Conservation (phyloP, 306 rosid species). For the Dryas octopetala region DNA sequence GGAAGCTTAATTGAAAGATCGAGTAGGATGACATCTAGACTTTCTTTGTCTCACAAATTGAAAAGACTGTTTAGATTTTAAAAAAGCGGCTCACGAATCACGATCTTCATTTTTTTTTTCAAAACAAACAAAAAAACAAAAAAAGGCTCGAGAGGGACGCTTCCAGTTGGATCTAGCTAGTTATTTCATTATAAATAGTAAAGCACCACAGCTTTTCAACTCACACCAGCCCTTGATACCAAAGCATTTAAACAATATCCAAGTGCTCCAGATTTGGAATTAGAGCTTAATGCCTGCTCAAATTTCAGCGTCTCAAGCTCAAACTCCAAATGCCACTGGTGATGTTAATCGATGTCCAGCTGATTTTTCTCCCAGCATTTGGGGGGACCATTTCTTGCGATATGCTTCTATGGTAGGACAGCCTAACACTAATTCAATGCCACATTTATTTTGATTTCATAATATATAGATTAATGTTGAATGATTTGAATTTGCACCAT, state of each 20-base stretch:
- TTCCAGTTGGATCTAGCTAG: no score
- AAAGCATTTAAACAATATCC: no score
- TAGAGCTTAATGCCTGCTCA: neutral
- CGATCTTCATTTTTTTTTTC: no score
- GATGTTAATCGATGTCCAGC: neutral
- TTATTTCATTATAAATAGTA: no score
- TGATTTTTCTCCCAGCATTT: neutral
- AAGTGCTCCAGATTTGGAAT: neutral
- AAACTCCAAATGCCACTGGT: neutral
- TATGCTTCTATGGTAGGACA: neutral
- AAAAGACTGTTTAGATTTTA: no score
- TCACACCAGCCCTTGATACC: neutral
- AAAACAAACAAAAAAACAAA: no score
- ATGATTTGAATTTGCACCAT: neutral
- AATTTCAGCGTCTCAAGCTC: neutral
- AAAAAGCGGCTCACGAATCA: no score
- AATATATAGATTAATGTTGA: neutral
- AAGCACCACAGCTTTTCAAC: neutral
- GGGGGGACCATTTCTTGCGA: neutral
- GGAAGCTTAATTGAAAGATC: no score
- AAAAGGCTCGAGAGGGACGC: no score
- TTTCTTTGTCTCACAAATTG: no score
- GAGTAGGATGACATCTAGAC: no score
- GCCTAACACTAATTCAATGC: no score
- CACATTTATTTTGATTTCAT: neutral